These are phyloP conservation scores for Ogataea nitratoaversa DNA, from an alignment of 805 yeast genomes.

Conservation along the genomic window DNA sequence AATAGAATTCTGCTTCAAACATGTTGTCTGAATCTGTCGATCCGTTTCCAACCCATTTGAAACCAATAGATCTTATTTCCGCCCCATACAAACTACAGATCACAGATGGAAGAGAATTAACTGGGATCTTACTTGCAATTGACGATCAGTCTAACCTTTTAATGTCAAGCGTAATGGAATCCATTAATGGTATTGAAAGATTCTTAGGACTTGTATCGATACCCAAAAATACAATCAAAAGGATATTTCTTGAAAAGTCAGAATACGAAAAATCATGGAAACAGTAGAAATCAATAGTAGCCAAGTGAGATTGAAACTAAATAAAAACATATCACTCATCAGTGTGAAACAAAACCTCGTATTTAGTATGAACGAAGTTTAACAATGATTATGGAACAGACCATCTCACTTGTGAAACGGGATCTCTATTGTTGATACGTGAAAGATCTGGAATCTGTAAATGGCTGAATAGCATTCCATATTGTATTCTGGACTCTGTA, in stretches of 20 bases:
- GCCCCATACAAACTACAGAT: constrained; percentile 25
- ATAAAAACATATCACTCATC: too few relatives aligned
- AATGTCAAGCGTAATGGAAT: constrained; percentile 36
- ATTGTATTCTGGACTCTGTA: too few relatives aligned
- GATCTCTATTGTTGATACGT: too few relatives aligned
- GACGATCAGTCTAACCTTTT: constrained; percentile 42
- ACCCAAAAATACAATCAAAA: constrained; percentile 37
- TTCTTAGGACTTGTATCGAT: constrained; percentile 53
- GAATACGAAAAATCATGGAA: constrained; percentile 21
- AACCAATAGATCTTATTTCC: constrained; percentile 32
- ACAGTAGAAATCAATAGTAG: background rate
- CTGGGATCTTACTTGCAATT: constrained; percentile 38
- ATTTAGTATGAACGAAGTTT: too few relatives aligned
- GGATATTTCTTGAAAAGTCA: constrained; percentile 23
- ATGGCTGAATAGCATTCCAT: too few relatives aligned
- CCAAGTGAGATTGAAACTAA: background rate
- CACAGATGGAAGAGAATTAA: constrained; percentile 30
- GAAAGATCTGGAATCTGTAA: too few relatives aligned
- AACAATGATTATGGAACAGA: too few relatives aligned
- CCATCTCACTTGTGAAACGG: too few relatives aligned
- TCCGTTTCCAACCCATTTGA: background rate
- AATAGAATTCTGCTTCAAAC: background rate
- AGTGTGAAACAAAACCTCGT: too few relatives aligned
- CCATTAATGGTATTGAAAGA: constrained; percentile 24
- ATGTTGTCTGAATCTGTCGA: constrained; percentile 4